These are phyloP conservation scores for Termitomyces eurrhizus DNA, from an alignment of 768 basidiomycete species.

Conservation along the genomic window DNA sequence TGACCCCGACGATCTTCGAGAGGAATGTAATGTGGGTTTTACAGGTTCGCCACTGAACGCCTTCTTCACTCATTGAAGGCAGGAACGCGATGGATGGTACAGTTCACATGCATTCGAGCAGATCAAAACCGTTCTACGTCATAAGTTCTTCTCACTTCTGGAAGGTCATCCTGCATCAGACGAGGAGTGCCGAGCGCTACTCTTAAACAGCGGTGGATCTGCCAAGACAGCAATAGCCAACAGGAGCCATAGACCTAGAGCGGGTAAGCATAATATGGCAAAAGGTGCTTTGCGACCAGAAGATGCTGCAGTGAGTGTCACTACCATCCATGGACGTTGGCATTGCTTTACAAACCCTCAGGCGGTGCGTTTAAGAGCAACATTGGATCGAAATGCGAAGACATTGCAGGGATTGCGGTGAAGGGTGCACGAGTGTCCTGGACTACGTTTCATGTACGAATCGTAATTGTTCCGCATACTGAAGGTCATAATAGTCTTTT, in stretches of 20 bases:
- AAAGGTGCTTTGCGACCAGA: slow-evolving; percentile 80
- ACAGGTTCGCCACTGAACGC: no score
- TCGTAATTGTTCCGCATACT: background rate
- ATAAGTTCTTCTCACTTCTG: slow-evolving; percentile 79
- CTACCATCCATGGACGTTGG: background rate
- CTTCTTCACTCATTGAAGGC: background rate
- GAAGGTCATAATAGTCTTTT: background rate
- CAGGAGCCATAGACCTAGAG: slow-evolving; percentile 50
- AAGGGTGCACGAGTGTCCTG: background rate
- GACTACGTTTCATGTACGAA: background rate
- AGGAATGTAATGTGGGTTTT: slow-evolving; percentile 66
- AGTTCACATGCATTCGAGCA: slow-evolving; percentile 69
- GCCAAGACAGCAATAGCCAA: slow-evolving; percentile 35
- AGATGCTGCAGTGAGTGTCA: slow-evolving; percentile 67
- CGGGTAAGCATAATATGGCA: slow-evolving; percentile 85
- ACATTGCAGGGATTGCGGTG: slow-evolving; percentile 27
- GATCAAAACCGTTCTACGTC: slow-evolving; percentile 80
- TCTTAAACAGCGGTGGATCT: slow-evolving; percentile 39
- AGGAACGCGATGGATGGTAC: slow-evolving; percentile 93
- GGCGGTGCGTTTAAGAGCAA: slow-evolving; percentile 68
- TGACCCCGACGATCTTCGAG: slow-evolving; percentile 62
- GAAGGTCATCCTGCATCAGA: slow-evolving; percentile 70
- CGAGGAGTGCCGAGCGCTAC: slow-evolving; percentile 66
- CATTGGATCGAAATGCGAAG: slow-evolving; percentile 53
- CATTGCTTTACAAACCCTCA: slow-evolving; percentile 20